Evolutionary conservation across 352 stramenopile species (phyloP), one percentile per base, ranked within the genome.

Genomic region (Lagenidium giganteum): DNA sequence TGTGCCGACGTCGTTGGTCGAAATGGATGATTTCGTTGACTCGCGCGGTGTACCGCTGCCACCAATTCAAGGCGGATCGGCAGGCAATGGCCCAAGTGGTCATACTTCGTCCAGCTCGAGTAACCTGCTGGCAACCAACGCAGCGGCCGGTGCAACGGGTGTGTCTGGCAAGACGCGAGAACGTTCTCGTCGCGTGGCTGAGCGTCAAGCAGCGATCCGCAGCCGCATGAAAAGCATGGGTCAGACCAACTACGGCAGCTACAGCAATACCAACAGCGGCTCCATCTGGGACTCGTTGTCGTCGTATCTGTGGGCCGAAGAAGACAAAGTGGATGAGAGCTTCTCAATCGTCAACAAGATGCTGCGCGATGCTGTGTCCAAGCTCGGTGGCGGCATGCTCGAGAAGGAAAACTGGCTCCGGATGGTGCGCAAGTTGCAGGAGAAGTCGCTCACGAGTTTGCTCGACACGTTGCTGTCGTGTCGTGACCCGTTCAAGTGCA

Each of bases 1-100:
- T 1, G 62, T 84, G 18, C 77, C 77, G 18, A 82, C 67, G 2
- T 87, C 77, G 11, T 47, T 89, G 13, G 75, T 86, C 22, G 77
- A 89, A 56, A 87, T 87, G 34, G 77, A 89, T 42, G 76, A 88
- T 45, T 88, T 88, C 47, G 76, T 88, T 28, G 76, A 88, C 28
- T 78, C 68, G 1, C 70, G 73, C 1, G 76, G 76, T 22, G 76
- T 88, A 12, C 76, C 76, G 21, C 43, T 88, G 23, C 76, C 76
- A 30, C 76, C 76, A 8, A 77, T 81, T 38, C 67, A 82, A 33
- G 64, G 68, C n/a, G n/a, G n/a, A n/a, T n/a, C n/a, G n/a, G n/a
- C n/a, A n/a, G n/a, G n/a, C n/a, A n/a, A n/a, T n/a, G n/a, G n/a
- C n/a, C n/a, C n/a, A n/a, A n/a, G n/a, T n/a, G n/a, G n/a, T n/a